A percentile compares a stretch with the other conserved stretches of the same genome.
Conservation (phyloP, 2,329 filamentous ascomycete species). For the Falciphora oryzae region DNA sequence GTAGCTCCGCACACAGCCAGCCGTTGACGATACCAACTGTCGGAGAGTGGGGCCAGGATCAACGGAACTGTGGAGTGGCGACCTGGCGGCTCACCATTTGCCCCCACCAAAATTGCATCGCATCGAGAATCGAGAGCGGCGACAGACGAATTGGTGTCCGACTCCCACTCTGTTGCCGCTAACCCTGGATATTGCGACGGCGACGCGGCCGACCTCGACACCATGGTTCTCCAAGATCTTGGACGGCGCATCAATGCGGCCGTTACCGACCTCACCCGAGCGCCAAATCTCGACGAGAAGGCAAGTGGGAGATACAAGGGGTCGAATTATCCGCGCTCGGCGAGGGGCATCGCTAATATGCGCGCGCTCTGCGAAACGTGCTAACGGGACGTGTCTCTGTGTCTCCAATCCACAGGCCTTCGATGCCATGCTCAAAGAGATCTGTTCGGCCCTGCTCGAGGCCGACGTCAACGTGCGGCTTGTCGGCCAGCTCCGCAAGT, state of each 20-base stretch:
- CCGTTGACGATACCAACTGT: neutral
- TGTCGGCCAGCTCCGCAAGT: conserved; percentile 84
- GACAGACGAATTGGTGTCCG: neutral
- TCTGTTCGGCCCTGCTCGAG: conserved; percentile 90
- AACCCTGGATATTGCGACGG: conserved; percentile 6
- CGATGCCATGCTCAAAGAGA: conserved; percentile 97
- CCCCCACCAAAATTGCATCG: neutral
- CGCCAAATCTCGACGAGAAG: conserved; percentile 95
- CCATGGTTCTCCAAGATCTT: conserved; percentile 98
- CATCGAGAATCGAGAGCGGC: neutral
- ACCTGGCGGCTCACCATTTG: neutral
- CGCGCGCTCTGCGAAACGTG: neutral
- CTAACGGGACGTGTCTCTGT: neutral
- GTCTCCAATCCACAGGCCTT: conserved; percentile 62
- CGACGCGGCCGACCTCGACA: conserved; percentile 14
- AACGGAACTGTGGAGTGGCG: neutral
- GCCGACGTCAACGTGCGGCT: conserved; percentile 96
- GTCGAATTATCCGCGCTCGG: conserved; percentile 1
- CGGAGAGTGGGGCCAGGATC: neutral
- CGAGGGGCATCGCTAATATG: neutral
- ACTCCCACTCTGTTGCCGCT: conserved; percentile 1
- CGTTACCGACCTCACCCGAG: conserved; percentile 86
- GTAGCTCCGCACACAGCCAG: no score
- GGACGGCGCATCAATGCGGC: conserved; percentile 97
- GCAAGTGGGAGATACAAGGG: conserved; percentile 34